Base-by-base conservation (phyloP, 2,329 filamentous ascomycete species). In the Fusarium citri region DNA sequence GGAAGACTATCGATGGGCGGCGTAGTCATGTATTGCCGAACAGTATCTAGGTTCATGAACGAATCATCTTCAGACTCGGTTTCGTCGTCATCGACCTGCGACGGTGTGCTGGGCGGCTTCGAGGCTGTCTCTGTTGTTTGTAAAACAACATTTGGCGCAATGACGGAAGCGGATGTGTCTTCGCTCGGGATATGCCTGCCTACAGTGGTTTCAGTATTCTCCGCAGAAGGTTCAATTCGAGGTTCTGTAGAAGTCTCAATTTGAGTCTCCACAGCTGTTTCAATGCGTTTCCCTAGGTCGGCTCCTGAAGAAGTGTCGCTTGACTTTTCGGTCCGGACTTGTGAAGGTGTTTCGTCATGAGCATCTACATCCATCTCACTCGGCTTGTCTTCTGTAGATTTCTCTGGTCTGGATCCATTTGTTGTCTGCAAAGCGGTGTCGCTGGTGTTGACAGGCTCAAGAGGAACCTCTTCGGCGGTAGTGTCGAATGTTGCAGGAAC, bases 1-100 rank as follows among this genome's bases (percentile, higher is more conserved):
- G 87, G 87, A 4, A 89, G 78, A 42, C 82, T 85, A 14, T 88
- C 85, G 14, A 86, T 68, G 3, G 87, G 86, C 4, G 87, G 87
- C 3, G 87, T 89, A 23, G 79, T 77, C 78, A 86, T 85, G 59
- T 82, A 85, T 55, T 84, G 81, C 14, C 87, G 83, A 28, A 86
- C 82, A 8, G 80, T 79, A 42, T 85, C 83, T 26, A 85, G 76
- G n/a, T 82, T 82, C 64, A 84, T 79, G 40, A 81, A 82, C n/a
- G 86, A 82, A 40, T 86, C 81, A 43, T 85, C 85, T 51, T 88
- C 86, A 10, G 86, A 83, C 64, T 88, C 86, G 4, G 86, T 87
- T 49, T 85, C 84, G 53, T 87, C 81, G 31, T 85, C 85, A 51
- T 85, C 84, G 30, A 82, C 79, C 42, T 83, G 84, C 6, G 85